A percentile compares a stretch with the other conserved stretches of the same genome.
Conservation (phyloP, 306 rosid genomes). For the Purshia tridentata region DNA sequence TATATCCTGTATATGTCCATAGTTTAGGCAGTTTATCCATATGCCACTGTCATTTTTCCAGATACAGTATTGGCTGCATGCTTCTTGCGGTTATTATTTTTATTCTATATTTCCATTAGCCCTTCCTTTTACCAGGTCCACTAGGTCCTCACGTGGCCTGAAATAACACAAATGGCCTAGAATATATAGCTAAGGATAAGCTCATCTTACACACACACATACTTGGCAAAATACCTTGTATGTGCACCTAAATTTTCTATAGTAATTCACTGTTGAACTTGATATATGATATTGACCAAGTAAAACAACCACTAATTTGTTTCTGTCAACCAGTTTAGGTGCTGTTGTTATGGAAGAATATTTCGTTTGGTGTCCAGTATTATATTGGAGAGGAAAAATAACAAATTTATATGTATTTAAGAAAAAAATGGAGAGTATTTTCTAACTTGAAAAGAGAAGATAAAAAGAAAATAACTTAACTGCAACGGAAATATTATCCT, state of each 20-base stretch:
- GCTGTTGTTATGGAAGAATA: neutral
- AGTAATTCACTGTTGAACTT: neutral
- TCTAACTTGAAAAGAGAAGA: no score
- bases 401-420: no score
- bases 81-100: neutral
- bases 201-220: neutral
- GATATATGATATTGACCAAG: neutral
- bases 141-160: neutral
- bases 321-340: neutral
- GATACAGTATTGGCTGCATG: neutral
- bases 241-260: neutral
- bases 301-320: constrained; percentile 3
- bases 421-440: no score
- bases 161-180: neutral
- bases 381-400: no score
- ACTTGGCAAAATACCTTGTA: neutral
- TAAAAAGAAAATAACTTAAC: no score
- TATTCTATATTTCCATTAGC: neutral
- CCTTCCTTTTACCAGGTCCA: constrained; percentile 8
- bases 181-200: neutral
- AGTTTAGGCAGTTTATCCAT: constrained; percentile 7
- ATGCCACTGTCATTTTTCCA: constrained; percentile 4
- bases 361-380: no score
- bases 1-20: neutral
- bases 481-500: no score